Evolutionary conservation across 257 asterid genomes (phyloP).

Genomic region (Nicotiana sylvestris): DNA sequence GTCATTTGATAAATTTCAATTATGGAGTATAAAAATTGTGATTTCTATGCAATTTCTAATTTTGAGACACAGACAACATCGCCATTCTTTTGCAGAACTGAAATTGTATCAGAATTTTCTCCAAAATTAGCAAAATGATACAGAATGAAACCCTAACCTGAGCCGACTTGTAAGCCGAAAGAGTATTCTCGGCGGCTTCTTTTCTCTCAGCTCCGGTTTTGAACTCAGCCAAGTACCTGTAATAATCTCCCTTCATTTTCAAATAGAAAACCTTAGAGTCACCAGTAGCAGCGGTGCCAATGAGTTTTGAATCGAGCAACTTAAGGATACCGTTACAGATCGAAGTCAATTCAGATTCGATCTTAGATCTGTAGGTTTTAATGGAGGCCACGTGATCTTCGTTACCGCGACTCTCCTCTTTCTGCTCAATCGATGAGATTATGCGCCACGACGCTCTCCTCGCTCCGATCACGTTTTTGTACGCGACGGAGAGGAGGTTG

Average conservation of each 20-base stretch:
- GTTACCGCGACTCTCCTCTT: slow-evolving; percentile 8
- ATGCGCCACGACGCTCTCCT: slow-evolving; percentile 8
- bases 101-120: background rate
- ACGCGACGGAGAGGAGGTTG: slow-evolving; percentile 13
- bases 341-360: slow-evolving; percentile 4
- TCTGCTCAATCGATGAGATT: slow-evolving; percentile 8
- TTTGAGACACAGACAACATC: background rate
- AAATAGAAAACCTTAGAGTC: slow-evolving; percentile 9
- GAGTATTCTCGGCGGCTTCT: slow-evolving; percentile 87
- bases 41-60: background rate
- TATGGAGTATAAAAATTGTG: background rate
- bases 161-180: slow-evolving; percentile 75
- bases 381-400: slow-evolving; percentile 1
- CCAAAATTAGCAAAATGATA: background rate
- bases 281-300: background rate
- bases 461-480: slow-evolving; percentile 16
- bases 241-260: slow-evolving; percentile 13
- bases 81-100: background rate
- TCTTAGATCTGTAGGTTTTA: slow-evolving; percentile 6
- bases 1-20: too few species aligned
- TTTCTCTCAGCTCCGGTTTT: slow-evolving; percentile 67
- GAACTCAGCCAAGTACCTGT: slow-evolving; percentile 53
- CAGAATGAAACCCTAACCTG: slow-evolving; percentile 35
- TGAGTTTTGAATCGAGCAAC: background rate
- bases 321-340: slow-evolving; percentile 3